Evolutionary conservation across 2,329 filamentous ascomycete genomes (phyloP), one percentile per base, ranked within the genome.

Genomic region (Penicillium sp.): DNA sequence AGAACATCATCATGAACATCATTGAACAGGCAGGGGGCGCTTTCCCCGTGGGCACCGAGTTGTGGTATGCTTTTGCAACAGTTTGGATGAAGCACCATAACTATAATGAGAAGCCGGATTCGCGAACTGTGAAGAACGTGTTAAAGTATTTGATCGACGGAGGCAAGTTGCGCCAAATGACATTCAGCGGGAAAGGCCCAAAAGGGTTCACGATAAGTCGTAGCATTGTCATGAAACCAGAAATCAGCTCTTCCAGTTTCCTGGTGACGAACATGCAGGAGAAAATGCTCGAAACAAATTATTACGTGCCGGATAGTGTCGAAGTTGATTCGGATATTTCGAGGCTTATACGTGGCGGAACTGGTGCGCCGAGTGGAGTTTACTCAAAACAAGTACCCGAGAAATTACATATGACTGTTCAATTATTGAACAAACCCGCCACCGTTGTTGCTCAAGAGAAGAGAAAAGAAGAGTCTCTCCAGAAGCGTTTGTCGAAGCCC

Each of bases 31-130:
- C 79, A 55, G 75, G 76, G 47, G 84, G 84, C 7, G 78, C 81
- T 2, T 84, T 81, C 53, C 81, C 83, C 2, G 75, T 79, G 38
- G 77, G 81, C 23, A 73, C 72, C 46, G 81, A 84, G 61, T 74
- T 85, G n/a, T 78, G 75, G 67, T 74, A 78, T 60, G 79, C 83
- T 8, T 84, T 83, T 60, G 70, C 74, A 14, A 77, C 77, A 2
- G 69, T 77, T 16, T 86, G 83, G 82, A 70, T 77, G 52, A 76
- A 73, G 59, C 42, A 51, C 38, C 63, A 69, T 8, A 76, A 75
- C 14, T 66, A 74, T 58, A 66, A 74, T 43, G 73, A 74, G 56
- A 74, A 65, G 49, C 82, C 83, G 0, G 80, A 84, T 60, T 71
- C 76, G 35, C 74, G 77, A 38, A 84, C 83, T 1, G 67, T 86